Conservation (phyloP, 1,284 basidiomycete genomes). For the Ganoderma resinaceum region DNA sequence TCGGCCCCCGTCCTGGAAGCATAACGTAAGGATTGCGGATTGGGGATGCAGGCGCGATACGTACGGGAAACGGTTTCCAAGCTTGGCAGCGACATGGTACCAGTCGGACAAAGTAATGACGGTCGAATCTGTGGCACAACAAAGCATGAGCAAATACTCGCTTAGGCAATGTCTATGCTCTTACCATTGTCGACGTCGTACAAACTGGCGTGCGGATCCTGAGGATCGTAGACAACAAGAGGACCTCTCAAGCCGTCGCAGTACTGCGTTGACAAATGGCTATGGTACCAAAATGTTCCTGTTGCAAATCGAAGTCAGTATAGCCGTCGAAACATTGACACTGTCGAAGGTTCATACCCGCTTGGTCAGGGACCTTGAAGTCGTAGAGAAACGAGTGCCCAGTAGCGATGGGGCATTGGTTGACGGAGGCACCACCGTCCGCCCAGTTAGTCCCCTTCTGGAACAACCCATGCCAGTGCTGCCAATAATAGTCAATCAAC, state of each 20-base stretch:
- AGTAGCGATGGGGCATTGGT: conserved; percentile 58
- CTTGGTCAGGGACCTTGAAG: conserved; percentile 40
- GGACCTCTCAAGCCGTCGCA: conserved; percentile 46
- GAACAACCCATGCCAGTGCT: conserved; percentile 47
- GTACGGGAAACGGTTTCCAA: conserved; percentile 26
- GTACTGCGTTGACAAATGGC: conserved; percentile 37
- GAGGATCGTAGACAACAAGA: conserved; percentile 49
- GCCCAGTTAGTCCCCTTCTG: conserved; percentile 40
- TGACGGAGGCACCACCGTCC: conserved; percentile 40
- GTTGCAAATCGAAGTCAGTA: neutral
- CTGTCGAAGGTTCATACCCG: conserved; percentile 30
- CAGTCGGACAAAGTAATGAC: conserved; percentile 37
- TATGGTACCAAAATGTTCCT: conserved; percentile 37
- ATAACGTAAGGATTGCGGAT: neutral
- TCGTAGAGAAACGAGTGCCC: conserved; percentile 51
- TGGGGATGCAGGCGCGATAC: neutral
- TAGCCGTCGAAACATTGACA: too few species aligned
- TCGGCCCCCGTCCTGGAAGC: conserved; percentile 9
- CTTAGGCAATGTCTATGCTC: neutral
- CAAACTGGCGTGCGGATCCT: conserved; percentile 45
- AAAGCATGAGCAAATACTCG: neutral
- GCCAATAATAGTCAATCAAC: neutral
- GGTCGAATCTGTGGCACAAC: conserved; percentile 28
- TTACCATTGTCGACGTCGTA: conserved; percentile 45
- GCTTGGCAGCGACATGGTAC: conserved; percentile 32